A percentile compares a stretch with the other conserved stretches of the same genome.
phyloP scores from a whole-genome alignment of 2,329 filamentous ascomycete species.

The Calonectria fujianensis region DNA sequence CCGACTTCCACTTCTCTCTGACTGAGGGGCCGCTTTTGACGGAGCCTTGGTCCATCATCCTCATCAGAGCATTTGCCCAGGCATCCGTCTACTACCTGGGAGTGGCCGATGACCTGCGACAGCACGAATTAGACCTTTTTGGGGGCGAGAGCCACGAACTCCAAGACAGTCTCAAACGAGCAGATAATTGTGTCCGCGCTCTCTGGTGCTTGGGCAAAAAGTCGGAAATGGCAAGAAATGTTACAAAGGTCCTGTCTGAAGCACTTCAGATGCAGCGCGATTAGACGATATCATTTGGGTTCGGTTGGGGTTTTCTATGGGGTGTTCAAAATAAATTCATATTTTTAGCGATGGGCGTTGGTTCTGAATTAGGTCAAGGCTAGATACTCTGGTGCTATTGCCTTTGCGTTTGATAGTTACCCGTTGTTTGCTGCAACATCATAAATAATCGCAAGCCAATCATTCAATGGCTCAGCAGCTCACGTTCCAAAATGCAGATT shows the following conservation, averaged over 20 bases:
- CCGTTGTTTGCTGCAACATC: neutral
- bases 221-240: constrained; percentile 65
- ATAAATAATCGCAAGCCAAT: neutral
- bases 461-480: neutral
- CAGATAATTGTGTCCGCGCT: constrained; percentile 69
- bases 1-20: constrained; percentile 71
- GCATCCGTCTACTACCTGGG: constrained; percentile 63
- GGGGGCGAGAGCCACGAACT: constrained; percentile 51
- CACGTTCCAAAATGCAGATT: neutral
- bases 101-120: constrained; percentile 49
- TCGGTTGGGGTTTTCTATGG: too few species aligned
- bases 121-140: constrained; percentile 47
- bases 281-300: neutral
- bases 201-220: constrained; percentile 73
- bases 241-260: constrained; percentile 46
- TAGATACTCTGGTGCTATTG: neutral
- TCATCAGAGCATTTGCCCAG: constrained; percentile 71
- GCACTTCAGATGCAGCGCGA: constrained; percentile 20
- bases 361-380: neutral
- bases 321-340: neutral
- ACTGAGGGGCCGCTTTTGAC: constrained; percentile 73
- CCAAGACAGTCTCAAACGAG: constrained; percentile 59
- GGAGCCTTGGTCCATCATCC: constrained; percentile 75
- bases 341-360: constrained; percentile 25
- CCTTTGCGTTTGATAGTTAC: neutral